A percentile compares a stretch with the other conserved stretches of the same genome.
phyloP scores from a whole-genome alignment of 768 basidiomycete species.

The Nidularia pulvinata region DNA sequence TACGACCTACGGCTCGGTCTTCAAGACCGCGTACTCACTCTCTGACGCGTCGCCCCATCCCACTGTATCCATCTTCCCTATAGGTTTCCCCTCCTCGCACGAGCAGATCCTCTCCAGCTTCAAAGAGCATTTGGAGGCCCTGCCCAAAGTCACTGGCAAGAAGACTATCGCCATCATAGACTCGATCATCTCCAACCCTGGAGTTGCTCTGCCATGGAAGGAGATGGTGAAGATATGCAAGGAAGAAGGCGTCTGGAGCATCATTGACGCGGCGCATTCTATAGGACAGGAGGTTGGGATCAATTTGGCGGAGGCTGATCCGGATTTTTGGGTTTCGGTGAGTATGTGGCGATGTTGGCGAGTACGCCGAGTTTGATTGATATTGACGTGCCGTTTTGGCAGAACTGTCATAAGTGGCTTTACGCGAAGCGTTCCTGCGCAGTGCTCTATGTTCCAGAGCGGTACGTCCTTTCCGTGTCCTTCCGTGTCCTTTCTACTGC shows the following conservation, averaged over 20 bases:
- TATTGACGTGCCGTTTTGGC: not conserved
- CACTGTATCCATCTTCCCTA: constrained; percentile 40
- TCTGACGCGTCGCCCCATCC: constrained; percentile 57
- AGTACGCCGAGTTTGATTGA: not conserved
- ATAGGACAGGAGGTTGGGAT: constrained; percentile 75
- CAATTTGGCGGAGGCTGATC: constrained; percentile 51
- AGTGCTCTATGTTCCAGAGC: constrained; percentile 70
- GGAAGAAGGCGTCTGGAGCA: constrained; percentile 58
- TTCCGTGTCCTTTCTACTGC: not conserved
- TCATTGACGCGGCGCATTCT: constrained; percentile 85
- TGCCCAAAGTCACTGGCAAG: constrained; percentile 33
- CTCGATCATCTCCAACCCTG: constrained; percentile 63
- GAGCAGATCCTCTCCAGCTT: constrained; percentile 46
- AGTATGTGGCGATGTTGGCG: constrained; percentile 11
- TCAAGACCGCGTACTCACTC: constrained; percentile 49
- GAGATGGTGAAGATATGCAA: constrained; percentile 67
- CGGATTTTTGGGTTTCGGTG: constrained; percentile 84
- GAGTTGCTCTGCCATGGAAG: constrained; percentile 74
- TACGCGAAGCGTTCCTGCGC: constrained; percentile 68
- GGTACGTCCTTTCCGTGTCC: constrained; percentile 20
- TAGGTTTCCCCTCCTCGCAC: constrained; percentile 59
- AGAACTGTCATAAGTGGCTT: constrained; percentile 91
- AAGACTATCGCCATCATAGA: constrained; percentile 70
- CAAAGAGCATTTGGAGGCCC: constrained; percentile 29
- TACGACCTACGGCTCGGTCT: constrained; percentile 52